Conservation (phyloP, 2,329 filamentous ascomycete genomes). For the Aspergillus sojae region DNA sequence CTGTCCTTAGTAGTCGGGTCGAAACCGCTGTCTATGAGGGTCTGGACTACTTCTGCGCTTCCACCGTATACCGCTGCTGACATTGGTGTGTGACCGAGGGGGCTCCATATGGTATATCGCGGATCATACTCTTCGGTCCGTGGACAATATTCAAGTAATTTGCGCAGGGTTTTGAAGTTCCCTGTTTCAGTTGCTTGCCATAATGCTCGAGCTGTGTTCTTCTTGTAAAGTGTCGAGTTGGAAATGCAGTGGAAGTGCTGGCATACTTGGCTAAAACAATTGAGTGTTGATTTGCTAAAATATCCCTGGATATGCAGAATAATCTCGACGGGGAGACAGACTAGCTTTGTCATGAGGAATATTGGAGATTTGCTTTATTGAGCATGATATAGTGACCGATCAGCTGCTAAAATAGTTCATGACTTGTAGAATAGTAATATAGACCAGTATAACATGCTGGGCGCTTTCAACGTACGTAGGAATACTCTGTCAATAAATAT, state of each 20-base stretch:
- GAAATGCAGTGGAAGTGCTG: neutral
- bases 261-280: neutral
- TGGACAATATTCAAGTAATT: neutral
- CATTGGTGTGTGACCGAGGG: neutral
- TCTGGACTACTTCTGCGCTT: neutral
- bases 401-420: neutral
- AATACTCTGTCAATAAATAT: neutral
- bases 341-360: neutral
- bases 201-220: neutral
- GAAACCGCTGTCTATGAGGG: neutral
- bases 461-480: neutral
- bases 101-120: neutral
- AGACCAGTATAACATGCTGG: neutral
- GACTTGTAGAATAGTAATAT: neutral
- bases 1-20: neutral
- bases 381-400: neutral
- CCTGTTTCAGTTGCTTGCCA: neutral
- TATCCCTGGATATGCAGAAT: neutral
- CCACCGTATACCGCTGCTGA: neutral
- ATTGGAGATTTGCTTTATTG: neutral
- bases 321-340: neutral
- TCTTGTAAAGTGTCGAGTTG: neutral
- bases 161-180: neutral
- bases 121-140: neutral
- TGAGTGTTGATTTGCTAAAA: neutral